phyloP scores from a whole-genome alignment of 2,329 filamentous ascomycete genomes.

The Phaeosphaeria sp. region DNA sequence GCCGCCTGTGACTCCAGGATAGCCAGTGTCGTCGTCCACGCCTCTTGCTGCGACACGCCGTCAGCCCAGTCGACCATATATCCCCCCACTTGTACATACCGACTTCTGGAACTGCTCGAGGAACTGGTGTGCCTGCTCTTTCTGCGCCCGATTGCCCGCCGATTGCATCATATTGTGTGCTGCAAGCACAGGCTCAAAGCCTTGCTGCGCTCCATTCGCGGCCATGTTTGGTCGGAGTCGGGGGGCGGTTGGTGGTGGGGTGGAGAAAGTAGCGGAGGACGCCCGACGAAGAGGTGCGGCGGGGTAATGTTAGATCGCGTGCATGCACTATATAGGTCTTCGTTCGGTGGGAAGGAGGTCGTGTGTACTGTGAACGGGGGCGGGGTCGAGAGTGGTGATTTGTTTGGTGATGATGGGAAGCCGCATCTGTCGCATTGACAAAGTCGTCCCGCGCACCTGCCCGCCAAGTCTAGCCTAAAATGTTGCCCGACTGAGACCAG shows the following conservation, averaged over 20 bases:
- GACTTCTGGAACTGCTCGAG: constrained; percentile 98
- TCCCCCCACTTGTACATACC: constrained; percentile 62
- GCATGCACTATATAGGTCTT: constrained; percentile 27
- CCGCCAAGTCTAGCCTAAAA: constrained; percentile 41
- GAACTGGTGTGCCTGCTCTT: constrained; percentile 89
- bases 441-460: constrained; percentile 15
- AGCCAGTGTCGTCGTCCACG: constrained; percentile 87
- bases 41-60: constrained; percentile 70
- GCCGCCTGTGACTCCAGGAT: constrained; percentile 80
- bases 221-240: constrained; percentile 64
- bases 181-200: constrained; percentile 83
- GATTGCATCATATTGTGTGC: constrained; percentile 91
- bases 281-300: constrained; percentile 14
- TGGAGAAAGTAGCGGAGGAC: constrained; percentile 13
- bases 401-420: constrained; percentile 31
- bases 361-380: not conserved
- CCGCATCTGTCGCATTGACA: constrained; percentile 21
- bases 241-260: constrained; percentile 5
- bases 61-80: constrained; percentile 27
- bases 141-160: constrained; percentile 79
- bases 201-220: constrained; percentile 68
- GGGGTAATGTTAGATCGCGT: constrained; percentile 31
- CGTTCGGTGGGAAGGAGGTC: constrained; percentile 6
- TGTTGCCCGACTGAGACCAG: constrained; percentile 29
- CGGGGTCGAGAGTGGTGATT: constrained; percentile 8